Percentiles rank a stretch among this genome's conserved stretches.
Conservation (phyloP, 139 green algal species). For the Chlamydomonas sp. region DNA sequence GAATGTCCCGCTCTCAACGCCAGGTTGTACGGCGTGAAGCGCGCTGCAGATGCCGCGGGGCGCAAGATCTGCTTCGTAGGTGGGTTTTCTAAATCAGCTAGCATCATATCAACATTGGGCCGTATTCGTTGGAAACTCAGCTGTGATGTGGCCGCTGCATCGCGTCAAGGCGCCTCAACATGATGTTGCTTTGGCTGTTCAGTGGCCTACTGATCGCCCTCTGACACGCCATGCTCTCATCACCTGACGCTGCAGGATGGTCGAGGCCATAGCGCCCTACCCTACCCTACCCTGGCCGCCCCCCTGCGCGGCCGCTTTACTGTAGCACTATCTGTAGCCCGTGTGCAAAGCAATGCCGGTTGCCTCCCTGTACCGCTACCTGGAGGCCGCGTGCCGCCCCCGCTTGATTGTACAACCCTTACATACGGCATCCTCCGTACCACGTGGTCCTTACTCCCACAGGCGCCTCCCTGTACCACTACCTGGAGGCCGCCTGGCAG, state of each 20-base stretch:
- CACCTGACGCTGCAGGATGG: background rate
- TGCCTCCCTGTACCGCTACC: constrained; percentile 90
- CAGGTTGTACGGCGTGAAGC: constrained; percentile 79
- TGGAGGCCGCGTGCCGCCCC: no score
- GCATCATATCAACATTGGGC: no score
- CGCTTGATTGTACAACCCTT: no score
- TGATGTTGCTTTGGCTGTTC: no score
- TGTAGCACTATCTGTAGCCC: no score
- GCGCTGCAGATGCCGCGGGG: constrained; percentile 91
- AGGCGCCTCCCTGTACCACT: constrained; percentile 88
- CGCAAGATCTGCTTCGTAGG: constrained; percentile 92
- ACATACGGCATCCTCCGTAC: no score
- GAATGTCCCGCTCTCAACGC: background rate
- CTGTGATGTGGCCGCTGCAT: no score
- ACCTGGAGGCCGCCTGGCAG: constrained; percentile 92
- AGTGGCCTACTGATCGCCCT: no score
- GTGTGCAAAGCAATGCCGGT: constrained; percentile 29
- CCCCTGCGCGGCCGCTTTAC: no score
- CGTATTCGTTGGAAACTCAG: no score
- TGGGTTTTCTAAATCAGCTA: background rate
- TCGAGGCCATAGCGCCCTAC: background rate
- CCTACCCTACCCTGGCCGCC: background rate
- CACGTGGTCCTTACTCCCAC: background rate
- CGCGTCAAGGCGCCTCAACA: no score
- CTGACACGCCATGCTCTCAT: no score